Percentiles rank a stretch among this genome's conserved stretches.
Evolutionary conservation across 2,329 filamentous ascomycete genomes (phyloP).

Genomic region (Clonostachys byssicola): DNA sequence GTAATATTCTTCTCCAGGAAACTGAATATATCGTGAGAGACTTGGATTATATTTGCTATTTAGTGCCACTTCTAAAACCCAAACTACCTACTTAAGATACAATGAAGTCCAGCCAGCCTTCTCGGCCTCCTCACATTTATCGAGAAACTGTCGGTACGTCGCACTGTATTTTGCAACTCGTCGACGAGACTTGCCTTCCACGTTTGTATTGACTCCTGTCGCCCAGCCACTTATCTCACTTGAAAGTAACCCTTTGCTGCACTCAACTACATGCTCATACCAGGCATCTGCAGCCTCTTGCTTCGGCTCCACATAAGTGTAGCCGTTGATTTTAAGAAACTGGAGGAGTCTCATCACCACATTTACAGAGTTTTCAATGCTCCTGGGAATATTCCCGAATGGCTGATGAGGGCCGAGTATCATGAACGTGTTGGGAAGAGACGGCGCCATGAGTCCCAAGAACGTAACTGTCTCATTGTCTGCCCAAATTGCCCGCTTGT

Average conservation of each 20-base stretch:
- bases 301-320: constrained; percentile 32
- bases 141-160: too few relatives aligned
- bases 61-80: too few relatives aligned
- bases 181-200: too few relatives aligned
- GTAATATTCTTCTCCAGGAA: too few relatives aligned
- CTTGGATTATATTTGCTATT: too few relatives aligned
- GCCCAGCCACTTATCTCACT: too few relatives aligned
- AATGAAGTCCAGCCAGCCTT: too few relatives aligned
- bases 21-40: too few relatives aligned
- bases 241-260: constrained; percentile 33
- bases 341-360: constrained; percentile 27
- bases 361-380: not conserved
- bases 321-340: constrained; percentile 18
- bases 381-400: constrained; percentile 32
- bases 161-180: too few relatives aligned
- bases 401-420: constrained; percentile 36
- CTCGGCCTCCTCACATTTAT: too few relatives aligned
- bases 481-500: constrained; percentile 10
- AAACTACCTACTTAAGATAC: too few relatives aligned
- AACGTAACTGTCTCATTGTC: constrained; percentile 25
- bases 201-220: too few relatives aligned
- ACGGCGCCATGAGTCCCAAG: constrained; percentile 32
- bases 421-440: constrained; percentile 45
- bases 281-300: constrained; percentile 29
- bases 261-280: constrained; percentile 43